Conservation (phyloP, 495 filamentous ascomycete genomes). For the Xylaria curta region DNA sequence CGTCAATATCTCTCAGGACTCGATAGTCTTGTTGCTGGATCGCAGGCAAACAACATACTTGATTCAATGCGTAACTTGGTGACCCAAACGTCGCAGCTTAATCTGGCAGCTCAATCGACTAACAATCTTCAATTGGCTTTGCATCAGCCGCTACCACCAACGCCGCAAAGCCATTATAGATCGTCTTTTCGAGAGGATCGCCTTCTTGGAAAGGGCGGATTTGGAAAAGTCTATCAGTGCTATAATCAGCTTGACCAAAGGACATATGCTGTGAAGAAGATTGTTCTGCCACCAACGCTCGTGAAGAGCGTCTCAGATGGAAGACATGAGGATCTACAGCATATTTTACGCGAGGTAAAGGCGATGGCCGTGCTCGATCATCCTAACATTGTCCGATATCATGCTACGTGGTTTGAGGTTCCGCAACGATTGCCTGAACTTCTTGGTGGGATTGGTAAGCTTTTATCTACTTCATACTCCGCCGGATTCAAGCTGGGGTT, state of each 20-base stretch:
- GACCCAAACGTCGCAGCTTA: conserved; percentile 30
- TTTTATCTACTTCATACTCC: not conserved
- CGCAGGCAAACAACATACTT: conserved; percentile 26
- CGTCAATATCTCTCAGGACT: conserved; percentile 36
- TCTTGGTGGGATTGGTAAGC: conserved; percentile 31
- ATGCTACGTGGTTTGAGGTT: conserved; percentile 61
- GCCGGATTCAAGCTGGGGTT: not conserved
- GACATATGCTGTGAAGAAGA: conserved; percentile 63
- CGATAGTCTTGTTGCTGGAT: conserved; percentile 32
- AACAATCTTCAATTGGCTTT: conserved; percentile 33
- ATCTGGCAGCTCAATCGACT: conserved; percentile 31
- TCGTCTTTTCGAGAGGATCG: conserved; percentile 38
- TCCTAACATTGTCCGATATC: conserved; percentile 63
- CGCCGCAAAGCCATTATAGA: conserved; percentile 34
- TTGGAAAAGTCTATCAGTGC: conserved; percentile 62
- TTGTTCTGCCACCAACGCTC: conserved; percentile 55
- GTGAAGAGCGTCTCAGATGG: conserved; percentile 56
- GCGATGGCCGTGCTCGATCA: conserved; percentile 62
- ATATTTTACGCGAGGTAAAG: conserved; percentile 61
- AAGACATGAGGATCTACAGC: conserved; percentile 56
- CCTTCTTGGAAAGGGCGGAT: conserved; percentile 60
- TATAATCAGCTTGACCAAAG: conserved; percentile 59
- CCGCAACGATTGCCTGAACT: conserved; percentile 40
- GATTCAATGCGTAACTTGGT: conserved; percentile 36
- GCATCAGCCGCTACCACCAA: conserved; percentile 3